These are phyloP conservation scores for Malassezia slooffiae DNA, from an alignment of 1,284 basidiomycete species.

Conservation along the genomic window DNA sequence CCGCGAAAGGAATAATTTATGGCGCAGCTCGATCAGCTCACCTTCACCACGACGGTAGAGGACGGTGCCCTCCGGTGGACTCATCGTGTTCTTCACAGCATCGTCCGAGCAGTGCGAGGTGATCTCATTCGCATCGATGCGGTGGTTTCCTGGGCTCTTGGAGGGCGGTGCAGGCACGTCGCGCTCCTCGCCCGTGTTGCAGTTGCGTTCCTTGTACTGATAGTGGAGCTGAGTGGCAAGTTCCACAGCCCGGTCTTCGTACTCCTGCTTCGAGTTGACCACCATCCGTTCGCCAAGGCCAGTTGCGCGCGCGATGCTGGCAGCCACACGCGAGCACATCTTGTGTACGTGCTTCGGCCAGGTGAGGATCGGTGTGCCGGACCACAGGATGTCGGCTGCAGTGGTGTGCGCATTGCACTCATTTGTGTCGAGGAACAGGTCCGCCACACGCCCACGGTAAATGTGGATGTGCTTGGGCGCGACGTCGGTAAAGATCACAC, in stretches of 20 bases:
- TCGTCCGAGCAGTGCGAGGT: slow-evolving; percentile 1
- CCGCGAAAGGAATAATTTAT: slow-evolving; percentile 51
- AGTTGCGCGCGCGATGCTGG: slow-evolving; percentile 55
- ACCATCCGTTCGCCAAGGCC: slow-evolving; percentile 55
- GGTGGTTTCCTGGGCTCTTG: too few relatives aligned
- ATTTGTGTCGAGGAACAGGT: slow-evolving; percentile 57
- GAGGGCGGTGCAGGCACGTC: too few relatives aligned
- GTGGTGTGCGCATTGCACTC: slow-evolving; percentile 61
- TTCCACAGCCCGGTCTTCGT: slow-evolving; percentile 54
- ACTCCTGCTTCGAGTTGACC: slow-evolving; percentile 51
- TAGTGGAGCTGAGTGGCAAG: slow-evolving; percentile 50
- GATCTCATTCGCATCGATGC: too few relatives aligned
- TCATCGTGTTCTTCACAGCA: background rate
- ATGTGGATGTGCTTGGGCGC: slow-evolving; percentile 55
- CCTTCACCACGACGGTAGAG: slow-evolving; percentile 16
- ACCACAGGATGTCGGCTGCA: slow-evolving; percentile 57
- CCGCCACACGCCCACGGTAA: slow-evolving; percentile 53
- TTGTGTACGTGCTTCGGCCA: slow-evolving; percentile 55
- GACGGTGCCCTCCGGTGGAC: background rate
- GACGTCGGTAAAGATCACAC: slow-evolving; percentile 56
- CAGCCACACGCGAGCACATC: slow-evolving; percentile 57
- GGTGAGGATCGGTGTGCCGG: slow-evolving; percentile 56
- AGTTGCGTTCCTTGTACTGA: too few relatives aligned
- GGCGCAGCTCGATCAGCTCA: slow-evolving; percentile 21
- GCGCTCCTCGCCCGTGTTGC: too few relatives aligned